phyloP scores from a whole-genome alignment of 345 rosid genomes.

The Reutealis trisperma region DNA sequence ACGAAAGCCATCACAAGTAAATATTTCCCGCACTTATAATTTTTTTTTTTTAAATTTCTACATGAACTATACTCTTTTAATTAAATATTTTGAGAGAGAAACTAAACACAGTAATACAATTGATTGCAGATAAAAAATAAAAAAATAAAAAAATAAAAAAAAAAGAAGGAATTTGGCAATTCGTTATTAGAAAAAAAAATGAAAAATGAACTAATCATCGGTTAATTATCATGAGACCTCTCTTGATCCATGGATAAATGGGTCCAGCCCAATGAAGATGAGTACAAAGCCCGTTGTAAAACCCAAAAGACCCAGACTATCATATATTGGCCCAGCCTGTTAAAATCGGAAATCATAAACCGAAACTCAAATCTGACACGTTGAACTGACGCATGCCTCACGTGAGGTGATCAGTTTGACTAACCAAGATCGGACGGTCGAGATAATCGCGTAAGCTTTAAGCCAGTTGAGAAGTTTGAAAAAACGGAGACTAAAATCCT shows the following conservation, averaged over 20 bases:
- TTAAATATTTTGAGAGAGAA: too few species aligned
- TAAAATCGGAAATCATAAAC: neutral
- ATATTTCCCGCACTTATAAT: too few species aligned
- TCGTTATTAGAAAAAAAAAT: too few species aligned
- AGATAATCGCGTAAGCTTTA: constrained; percentile 13
- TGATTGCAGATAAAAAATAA: too few species aligned
- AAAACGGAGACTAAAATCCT: neutral
- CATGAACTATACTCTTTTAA: too few species aligned
- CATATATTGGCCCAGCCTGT: neutral
- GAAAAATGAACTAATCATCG: too few species aligned
- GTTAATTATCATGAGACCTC: neutral
- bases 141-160: too few species aligned
- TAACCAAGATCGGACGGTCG: neutral
- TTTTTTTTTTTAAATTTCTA: too few species aligned
- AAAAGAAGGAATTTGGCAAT: too few species aligned
- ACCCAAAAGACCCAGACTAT: neutral
- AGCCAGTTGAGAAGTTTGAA: constrained; percentile 16
- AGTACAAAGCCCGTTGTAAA: neutral
- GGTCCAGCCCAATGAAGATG: neutral
- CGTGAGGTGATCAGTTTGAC: neutral
- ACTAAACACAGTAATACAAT: too few species aligned
- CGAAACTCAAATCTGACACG: neutral
- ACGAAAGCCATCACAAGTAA: too few species aligned
- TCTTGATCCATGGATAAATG: neutral
- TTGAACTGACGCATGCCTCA: neutral